A percentile compares a stretch with the other conserved stretches of the same genome.
Evolutionary conservation across 2,329 filamentous ascomycete genomes (phyloP).

Genomic region (Penicillium sp.): DNA sequence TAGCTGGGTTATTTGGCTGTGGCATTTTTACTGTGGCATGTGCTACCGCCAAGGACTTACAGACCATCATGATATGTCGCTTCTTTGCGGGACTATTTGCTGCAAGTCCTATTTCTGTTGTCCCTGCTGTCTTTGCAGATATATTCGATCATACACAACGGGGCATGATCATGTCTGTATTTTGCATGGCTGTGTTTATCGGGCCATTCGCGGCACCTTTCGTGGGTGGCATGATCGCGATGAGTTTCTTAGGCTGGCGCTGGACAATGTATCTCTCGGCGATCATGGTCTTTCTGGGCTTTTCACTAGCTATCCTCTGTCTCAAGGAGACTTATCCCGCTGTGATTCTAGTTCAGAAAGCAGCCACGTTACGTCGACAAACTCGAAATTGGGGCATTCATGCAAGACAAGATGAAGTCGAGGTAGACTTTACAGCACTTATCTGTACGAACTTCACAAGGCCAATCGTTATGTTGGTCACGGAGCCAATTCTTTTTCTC

Average conservation of each 20-base stretch:
- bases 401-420: conserved; percentile 52
- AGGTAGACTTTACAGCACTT: conserved; percentile 54
- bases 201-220: conserved; percentile 57
- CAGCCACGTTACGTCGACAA: conserved; percentile 58
- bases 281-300: conserved; percentile 57
- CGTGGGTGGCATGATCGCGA: conserved; percentile 57
- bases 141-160: conserved; percentile 54
- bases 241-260: conserved; percentile 54
- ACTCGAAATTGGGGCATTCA: conserved; percentile 11
- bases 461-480: conserved; percentile 44
- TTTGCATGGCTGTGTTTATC: conserved; percentile 55
- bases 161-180: conserved; percentile 52
- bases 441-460: conserved; percentile 54
- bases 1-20: conserved; percentile 48
- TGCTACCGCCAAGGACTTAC: conserved; percentile 47
- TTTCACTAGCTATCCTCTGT: conserved; percentile 56
- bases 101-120: conserved; percentile 49
- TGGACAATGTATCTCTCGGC: conserved; percentile 58
- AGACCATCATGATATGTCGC: conserved; percentile 48
- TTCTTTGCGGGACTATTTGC: conserved; percentile 56
- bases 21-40: conserved; percentile 53
- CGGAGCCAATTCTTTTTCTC: conserved; percentile 45
- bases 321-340: conserved; percentile 65
- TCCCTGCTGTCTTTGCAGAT: conserved; percentile 52
- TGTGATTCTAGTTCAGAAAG: conserved; percentile 60